Base-by-base conservation (phyloP, 257 asterid genomes). In the Solanum neorickii region DNA sequence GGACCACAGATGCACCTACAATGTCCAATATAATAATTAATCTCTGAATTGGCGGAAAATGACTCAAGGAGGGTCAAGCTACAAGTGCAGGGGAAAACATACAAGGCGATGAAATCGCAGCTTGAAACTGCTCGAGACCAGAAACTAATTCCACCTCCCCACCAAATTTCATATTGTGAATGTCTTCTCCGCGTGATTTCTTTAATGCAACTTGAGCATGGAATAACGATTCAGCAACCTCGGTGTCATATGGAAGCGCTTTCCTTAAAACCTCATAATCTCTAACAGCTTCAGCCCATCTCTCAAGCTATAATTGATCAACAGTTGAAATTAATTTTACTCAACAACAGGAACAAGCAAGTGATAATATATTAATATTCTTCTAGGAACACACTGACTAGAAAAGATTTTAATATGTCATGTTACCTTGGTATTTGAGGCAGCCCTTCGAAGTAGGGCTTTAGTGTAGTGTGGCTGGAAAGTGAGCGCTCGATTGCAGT, bases 371-470 rank as follows among this genome's bases (percentile, higher is more conserved):
- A 76, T 42, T 18, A 74, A 74, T 35, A 72, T 74, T 74, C 31
- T 37, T 72, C 78, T 8, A 74, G 52, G 18, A 35, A 74, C 47
- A 74, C 49, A 21, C 11, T 5, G 37, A 5, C 1, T 20, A 41
- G 16, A n/a, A 66, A 39, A 39, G n/a, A 84, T 60, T 41, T 41
- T 76, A 41, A 18, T 65, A 62, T 84, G 72, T 73, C 56, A 62
- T 83, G 23, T 86, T 90, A 96, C 99, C 96, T 95, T 95, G 92
- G 90, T 83, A 68, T 94, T 89, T 83, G 98, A 94, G 90, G 98
- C 98, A 85, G 98, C 99, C 87, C 97, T 92, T 62, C 99, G 92
- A 59, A 94, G 97, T 46, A 97, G 93, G 39, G 99, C 99, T 92
- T 97, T 97, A 41, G 90, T 83, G 89, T 97, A 97, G 74, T 90